These are phyloP conservation scores for Pichia sp. DNA, from an alignment of 1,139 yeast species.

Conservation along the genomic window DNA sequence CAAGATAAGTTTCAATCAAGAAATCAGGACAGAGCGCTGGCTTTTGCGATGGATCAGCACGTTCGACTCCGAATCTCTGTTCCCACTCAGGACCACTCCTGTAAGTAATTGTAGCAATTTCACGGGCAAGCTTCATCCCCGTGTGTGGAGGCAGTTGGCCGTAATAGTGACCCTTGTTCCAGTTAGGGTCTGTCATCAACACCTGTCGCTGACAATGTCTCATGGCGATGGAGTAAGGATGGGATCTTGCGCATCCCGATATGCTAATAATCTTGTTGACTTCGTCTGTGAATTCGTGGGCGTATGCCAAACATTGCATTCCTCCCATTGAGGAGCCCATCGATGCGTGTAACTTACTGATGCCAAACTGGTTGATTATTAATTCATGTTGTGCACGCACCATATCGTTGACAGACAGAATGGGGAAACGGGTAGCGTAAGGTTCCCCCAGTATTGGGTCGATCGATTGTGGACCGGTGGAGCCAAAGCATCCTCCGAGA, in stretches of 20 bases:
- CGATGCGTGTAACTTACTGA: conserved; percentile 63
- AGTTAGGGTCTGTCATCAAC: conserved; percentile 88
- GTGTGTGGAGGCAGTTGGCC: conserved; percentile 74
- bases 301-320: conserved; percentile 89
- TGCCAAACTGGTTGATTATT: conserved; percentile 56
- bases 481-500: conserved; percentile 91
- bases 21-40: conserved; percentile 94
- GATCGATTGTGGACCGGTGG: conserved; percentile 84
- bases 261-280: conserved; percentile 72
- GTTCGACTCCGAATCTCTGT: conserved; percentile 78
- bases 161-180: conserved; percentile 90
- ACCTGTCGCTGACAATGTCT: conserved; percentile 92
- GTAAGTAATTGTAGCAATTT: conserved; percentile 89
- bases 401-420: conserved; percentile 83
- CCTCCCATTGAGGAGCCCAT: conserved; percentile 97
- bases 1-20: conserved; percentile 84
- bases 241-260: conserved; percentile 90
- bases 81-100: conserved; percentile 99
- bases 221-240: conserved; percentile 91
- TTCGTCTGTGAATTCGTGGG: conserved; percentile 72
- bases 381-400: conserved; percentile 79
- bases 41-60: conserved; percentile 72
- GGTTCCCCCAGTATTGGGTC: conserved; percentile 67
- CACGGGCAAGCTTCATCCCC: conserved; percentile 92
- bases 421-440: conserved; percentile 87